Evolutionary conservation across 768 basidiomycete species (phyloP), one percentile per base, ranked within the genome.

Genomic region (Lepiota brunneoincarnata): DNA sequence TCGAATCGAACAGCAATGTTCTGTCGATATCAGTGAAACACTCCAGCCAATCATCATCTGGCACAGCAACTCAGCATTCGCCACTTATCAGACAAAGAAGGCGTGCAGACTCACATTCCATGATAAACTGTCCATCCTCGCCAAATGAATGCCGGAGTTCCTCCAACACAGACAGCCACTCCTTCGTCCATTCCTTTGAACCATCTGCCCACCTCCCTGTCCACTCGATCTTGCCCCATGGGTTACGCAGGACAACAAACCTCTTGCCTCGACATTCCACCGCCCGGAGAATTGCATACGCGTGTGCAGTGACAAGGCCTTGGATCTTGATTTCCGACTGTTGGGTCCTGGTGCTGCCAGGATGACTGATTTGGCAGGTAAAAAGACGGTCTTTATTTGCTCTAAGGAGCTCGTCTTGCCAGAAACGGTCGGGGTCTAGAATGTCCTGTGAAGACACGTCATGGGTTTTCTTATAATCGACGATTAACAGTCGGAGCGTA

Each of bases 381-480:
- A 83, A 81, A 3, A 81, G 67, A 2, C 78, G 69, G 59, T 79
- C 79, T 34, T 72, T 62, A 54, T 77, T 75, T 20, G 76, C 79
- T 21, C 66, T 67, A 21, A 66, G 55, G 10, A 82, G 72, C 47
- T 82, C 80, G 11, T 79, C 68, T 10, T 65, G 62, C 79, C 80
- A 82, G 61, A 81, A 81, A 44, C 68, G 63, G 49, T 81, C 77
- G 7, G 55, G 52, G 54, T 79, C 75, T 6, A 82, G 69, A 49
- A 83, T 81, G 50, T 82, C 80, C 72, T 77, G 28, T 15, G 36
- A 11, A 6, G 18, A 20, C 2, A 31, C 17, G 31, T 31, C 31
- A 31, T 10, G 11, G 11, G 3, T 6, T 31, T 31, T 31, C 7
- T 9, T 9, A 31, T 4, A 9, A 31, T 31, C 11, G 2, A 31